phyloP scores from a whole-genome alignment of 352 stramenopile species.

The Globisporangium alternatum region DNA sequence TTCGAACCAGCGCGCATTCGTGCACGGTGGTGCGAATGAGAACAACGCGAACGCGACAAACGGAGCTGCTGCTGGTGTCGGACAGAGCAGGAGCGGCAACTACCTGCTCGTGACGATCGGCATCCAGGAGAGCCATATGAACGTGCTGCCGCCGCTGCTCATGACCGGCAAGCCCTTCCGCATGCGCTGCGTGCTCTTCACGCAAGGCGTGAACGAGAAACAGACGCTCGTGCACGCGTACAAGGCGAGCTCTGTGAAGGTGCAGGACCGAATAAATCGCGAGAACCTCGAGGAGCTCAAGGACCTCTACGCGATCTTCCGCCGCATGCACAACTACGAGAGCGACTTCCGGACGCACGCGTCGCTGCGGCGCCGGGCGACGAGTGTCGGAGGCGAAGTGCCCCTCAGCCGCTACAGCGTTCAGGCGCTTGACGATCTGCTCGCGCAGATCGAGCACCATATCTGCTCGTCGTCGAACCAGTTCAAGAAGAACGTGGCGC shows the following conservation, averaged over 20 bases:
- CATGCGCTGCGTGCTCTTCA: conserved; percentile 72
- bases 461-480: conserved; percentile 62
- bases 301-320: conserved; percentile 56
- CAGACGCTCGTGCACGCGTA: conserved; percentile 80
- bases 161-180: conserved; percentile 46
- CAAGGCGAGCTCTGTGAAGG: conserved; percentile 68
- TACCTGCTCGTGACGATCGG: conserved; percentile 70
- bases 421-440: conserved; percentile 58
- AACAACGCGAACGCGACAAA: conserved; percentile 13
- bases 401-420: conserved; percentile 30
- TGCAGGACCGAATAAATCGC: conserved; percentile 83
- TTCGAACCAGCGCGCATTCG: conserved; percentile 25
- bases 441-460: conserved; percentile 70
- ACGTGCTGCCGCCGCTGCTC: conserved; percentile 44
- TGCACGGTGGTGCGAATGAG: conserved; percentile 13
- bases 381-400: conserved; percentile 14
- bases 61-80: conserved; percentile 6
- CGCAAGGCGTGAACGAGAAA: conserved; percentile 83
- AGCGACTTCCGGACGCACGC: conserved; percentile 6
- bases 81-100: conserved; percentile 13
- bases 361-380: conserved; percentile 13
- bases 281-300: conserved; percentile 70
- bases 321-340: conserved; percentile 41
- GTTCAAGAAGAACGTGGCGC: conserved; percentile 80
- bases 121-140: conserved; percentile 47